phyloP scores from a whole-genome alignment of 1,139 yeast genomes.

The Taphrina pruni region DNA sequence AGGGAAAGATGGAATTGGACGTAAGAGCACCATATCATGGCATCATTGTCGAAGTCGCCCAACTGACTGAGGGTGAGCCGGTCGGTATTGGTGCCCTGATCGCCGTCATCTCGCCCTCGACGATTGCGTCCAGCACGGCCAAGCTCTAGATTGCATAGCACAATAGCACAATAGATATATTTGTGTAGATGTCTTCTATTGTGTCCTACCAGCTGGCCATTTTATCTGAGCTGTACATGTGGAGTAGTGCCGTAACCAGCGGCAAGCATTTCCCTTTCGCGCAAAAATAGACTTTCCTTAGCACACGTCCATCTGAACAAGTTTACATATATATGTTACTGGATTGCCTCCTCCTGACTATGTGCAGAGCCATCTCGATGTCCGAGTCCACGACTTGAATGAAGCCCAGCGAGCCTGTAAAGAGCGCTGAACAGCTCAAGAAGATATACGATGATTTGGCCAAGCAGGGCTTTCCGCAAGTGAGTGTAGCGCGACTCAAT shows the following conservation, averaged over 20 bases:
- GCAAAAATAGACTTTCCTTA: no score
- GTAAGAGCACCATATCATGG: constrained; percentile 77
- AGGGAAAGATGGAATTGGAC: constrained; percentile 98
- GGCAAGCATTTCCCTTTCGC: no score
- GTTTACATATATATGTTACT: no score
- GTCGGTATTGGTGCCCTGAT: constrained; percentile 95
- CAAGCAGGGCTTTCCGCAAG: constrained; percentile 9
- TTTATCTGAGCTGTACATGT: no score
- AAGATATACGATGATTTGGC: constrained; percentile 15
- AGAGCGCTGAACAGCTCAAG: background rate
- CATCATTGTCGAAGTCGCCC: constrained; percentile 75
- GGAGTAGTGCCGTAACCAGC: no score
- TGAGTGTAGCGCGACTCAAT: background rate
- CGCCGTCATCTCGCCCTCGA: constrained; percentile 53
- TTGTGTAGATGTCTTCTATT: no score
- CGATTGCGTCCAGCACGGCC: background rate
- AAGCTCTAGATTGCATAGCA: background rate
- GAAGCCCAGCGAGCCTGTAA: background rate
- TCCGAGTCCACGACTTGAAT: background rate
- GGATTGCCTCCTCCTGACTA: no score
- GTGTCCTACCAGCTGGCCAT: no score
- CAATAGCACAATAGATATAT: no score
- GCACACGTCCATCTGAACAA: no score
- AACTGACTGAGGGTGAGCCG: constrained; percentile 84
- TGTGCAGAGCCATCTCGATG: no score